Base-by-base conservation (phyloP, 2,329 filamentous ascomycete genomes). In the Cyphellophora attinorum region DNA sequence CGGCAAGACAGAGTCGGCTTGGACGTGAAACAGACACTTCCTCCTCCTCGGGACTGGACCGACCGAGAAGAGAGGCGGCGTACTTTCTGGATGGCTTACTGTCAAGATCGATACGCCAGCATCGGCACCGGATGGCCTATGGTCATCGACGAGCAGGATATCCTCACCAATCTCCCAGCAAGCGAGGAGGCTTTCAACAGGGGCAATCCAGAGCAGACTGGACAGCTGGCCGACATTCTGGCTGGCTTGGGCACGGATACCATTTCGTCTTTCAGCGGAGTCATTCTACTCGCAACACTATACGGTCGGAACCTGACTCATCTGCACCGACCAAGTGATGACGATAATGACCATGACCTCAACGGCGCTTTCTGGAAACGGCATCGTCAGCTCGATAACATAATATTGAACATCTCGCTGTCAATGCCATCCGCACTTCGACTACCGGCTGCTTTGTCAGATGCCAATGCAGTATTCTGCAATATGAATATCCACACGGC, bases 401-500 rank as follows among this genome's bases (percentile, higher is more conserved):
- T 93, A 39, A 68, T 98, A 3, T 75, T 93, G 38, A 91, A 91
- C 54, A 93, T 83, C 0, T 80, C 84, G 0, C 71, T 96, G 12
- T 81, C 79, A 27, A 66, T 96, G n/a, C 89, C 91, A 0, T 70
- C 74, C 19, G 71, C 82, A 45, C 69, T 96, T 19, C 85, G 89
- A 47, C 65, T 96, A 19, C 86, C 91, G 0, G 62, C 64, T 11
- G 85, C 85, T 1, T 62, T 94, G 19, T 64, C 68, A 11, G 81
- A 88, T 51, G 73, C 86, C 3, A 96, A 95, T 45, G 77, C 89
- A 35, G 77, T 96, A 4, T 96, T 95, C 55, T 77, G 83, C 38
- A 96, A 96, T 51, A 94, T 98, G 85, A 86, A 84, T 53, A 85
- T 98, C 19, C 88, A 96, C 55, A 94, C 91, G 0, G 93, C 88